phyloP scores from a whole-genome alignment of 352 stramenopile species.

The Chrysophaeum taylorii region DNA sequence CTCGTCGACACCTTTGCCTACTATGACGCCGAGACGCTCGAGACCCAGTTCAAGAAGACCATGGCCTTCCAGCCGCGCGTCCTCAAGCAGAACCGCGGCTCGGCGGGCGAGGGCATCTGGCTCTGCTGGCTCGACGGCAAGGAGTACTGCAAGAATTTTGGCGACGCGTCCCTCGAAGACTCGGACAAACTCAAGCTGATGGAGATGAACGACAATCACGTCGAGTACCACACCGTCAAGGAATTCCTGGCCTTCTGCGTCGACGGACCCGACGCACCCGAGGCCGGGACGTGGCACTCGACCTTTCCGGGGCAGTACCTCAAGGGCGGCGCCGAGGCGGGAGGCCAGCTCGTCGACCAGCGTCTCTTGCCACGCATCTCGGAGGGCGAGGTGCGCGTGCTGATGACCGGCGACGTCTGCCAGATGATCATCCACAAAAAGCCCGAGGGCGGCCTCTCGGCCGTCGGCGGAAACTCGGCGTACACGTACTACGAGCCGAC shows the following conservation, averaged over 20 bases:
- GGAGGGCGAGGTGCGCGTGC: constrained; percentile 10
- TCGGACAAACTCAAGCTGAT: constrained; percentile 3
- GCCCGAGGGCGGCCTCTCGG: constrained; percentile 12
- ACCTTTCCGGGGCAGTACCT: constrained; percentile 7
- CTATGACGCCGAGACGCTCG: background rate
- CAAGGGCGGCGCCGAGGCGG: constrained; percentile 3
- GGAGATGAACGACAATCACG: constrained; percentile 14
- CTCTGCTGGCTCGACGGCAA: too few species aligned
- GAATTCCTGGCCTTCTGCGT: constrained; percentile 17
- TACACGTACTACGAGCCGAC: constrained; percentile 15
- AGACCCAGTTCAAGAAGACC: background rate
- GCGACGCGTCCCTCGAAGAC: too few species aligned
- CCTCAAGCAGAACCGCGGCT: too few species aligned
- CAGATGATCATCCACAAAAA: constrained; percentile 15
- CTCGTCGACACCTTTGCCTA: constrained; percentile 7
- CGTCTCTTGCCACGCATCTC: constrained; percentile 16
- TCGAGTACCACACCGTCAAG: constrained; percentile 9
- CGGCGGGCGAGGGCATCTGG: too few species aligned
- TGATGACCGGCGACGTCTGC: background rate
- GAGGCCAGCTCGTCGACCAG: constrained; percentile 13
- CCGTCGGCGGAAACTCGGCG: background rate
- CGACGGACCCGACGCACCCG: constrained; percentile 1
- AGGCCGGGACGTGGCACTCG: background rate
- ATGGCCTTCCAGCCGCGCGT: constrained; percentile 14
- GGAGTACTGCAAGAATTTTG: too few species aligned